These are phyloP conservation scores for Malassezia yamatoensis DNA, from an alignment of 1,284 basidiomycete species.

Conservation along the genomic window DNA sequence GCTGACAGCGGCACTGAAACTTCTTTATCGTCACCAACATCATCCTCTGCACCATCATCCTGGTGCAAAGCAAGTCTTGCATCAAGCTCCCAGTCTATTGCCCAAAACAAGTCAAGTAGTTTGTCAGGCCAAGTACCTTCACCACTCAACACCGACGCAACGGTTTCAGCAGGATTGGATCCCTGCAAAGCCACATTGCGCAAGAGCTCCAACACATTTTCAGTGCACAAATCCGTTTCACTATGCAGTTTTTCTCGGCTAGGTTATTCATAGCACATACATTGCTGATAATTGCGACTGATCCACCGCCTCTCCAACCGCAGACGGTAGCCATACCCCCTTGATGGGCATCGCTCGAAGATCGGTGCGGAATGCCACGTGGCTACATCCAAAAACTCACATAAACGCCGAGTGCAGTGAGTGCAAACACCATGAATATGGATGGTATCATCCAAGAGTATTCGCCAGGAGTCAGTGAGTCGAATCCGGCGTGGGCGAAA, in stretches of 20 bases:
- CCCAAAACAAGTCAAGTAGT: constrained; percentile 35
- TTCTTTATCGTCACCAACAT: not conserved
- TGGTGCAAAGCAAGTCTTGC: constrained; percentile 23
- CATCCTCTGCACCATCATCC: not conserved
- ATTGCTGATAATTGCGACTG: not conserved
- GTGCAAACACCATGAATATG: not conserved
- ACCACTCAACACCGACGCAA: not conserved
- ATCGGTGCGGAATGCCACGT: not conserved
- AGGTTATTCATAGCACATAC: not conserved
- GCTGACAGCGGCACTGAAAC: constrained; percentile 11
- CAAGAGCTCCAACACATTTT: not conserved
- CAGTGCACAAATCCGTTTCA: not conserved
- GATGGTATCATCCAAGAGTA: constrained; percentile 8
- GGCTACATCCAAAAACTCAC: constrained; percentile 5
- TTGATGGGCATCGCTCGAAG: not conserved
- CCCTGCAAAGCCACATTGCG: not conserved
- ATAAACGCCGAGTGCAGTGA: not conserved
- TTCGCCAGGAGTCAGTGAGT: constrained; percentile 10
- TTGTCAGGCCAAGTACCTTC: constrained; percentile 11
- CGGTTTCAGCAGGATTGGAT: not conserved
- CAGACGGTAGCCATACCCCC: not conserved
- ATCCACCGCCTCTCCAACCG: not conserved
- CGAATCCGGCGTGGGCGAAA: constrained; percentile 1
- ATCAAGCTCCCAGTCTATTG: constrained; percentile 35
- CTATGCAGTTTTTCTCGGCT: not conserved